phyloP scores from a whole-genome alignment of 2,329 filamentous ascomycete genomes.

The Trichoderma atrobrunneum region DNA sequence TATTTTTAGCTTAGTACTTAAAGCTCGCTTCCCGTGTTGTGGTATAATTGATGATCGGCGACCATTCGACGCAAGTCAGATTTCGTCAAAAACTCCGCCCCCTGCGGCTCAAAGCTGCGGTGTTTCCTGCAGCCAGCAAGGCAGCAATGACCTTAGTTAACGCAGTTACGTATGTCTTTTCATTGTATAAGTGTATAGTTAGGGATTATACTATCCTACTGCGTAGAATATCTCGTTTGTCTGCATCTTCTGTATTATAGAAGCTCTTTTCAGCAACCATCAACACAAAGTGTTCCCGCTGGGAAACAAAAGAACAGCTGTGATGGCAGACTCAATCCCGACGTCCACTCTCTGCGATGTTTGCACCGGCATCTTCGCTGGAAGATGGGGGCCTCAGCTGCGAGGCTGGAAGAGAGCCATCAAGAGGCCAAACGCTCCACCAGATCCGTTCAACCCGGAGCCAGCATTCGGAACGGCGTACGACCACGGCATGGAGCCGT shows the following conservation, averaged over 20 bases:
- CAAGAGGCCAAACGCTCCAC: background rate
- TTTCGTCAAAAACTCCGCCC: background rate
- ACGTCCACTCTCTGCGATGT: background rate
- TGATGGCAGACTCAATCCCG: background rate
- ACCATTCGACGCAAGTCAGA: background rate
- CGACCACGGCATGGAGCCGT: constrained; percentile 9
- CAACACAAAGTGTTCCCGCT: background rate
- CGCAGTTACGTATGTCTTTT: background rate
- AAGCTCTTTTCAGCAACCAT: background rate
- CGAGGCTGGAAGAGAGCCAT: background rate
- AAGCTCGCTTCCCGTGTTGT: background rate
- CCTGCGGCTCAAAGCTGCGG: background rate
- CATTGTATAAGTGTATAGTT: background rate
- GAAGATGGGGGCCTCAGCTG: background rate
- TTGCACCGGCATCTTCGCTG: background rate
- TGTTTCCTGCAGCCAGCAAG: background rate
- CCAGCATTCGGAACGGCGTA: background rate
- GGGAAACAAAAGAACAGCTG: background rate
- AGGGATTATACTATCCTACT: background rate
- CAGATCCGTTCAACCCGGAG: background rate
- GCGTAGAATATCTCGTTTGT: background rate
- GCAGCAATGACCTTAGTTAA: background rate
- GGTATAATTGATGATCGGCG: background rate
- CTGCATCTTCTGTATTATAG: background rate
- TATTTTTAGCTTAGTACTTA: background rate